Conservation (phyloP, 805 yeast species). For the Wickerhamiella vanderwaltii region DNA sequence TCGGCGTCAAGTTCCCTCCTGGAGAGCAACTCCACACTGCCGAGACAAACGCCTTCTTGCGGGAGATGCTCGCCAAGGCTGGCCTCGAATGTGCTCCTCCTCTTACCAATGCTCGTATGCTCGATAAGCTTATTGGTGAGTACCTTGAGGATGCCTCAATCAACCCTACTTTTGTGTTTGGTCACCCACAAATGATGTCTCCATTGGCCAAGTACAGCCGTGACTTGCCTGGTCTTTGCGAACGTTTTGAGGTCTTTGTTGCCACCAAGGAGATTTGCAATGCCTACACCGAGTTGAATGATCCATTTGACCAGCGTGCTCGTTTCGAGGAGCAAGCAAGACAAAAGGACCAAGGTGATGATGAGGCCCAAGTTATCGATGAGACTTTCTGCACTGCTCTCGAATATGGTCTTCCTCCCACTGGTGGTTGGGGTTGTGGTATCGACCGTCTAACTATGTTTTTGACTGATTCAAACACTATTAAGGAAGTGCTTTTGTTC, state of each 20-base stretch:
- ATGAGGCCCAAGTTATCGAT: slow-evolving; percentile 93
- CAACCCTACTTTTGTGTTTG: slow-evolving; percentile 95
- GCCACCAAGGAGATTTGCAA: slow-evolving; percentile 97
- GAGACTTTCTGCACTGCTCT: slow-evolving; percentile 95
- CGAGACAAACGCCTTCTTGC: slow-evolving; percentile 85
- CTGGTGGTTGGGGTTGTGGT: slow-evolving; percentile 99
- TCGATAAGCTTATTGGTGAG: slow-evolving; percentile 95
- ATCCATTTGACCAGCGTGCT: slow-evolving; percentile 95
- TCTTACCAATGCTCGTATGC: slow-evolving; percentile 95
- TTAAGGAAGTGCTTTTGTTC: slow-evolving; percentile 94
- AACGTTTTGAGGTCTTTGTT: slow-evolving; percentile 95
- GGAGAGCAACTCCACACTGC: slow-evolving; percentile 90
- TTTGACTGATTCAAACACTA: slow-evolving; percentile 89
- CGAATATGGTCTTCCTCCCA: slow-evolving; percentile 97
- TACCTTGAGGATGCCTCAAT: slow-evolving; percentile 78
- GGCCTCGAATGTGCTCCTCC: slow-evolving; percentile 84
- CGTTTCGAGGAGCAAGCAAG: slow-evolving; percentile 98
- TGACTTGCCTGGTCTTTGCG: slow-evolving; percentile 86
- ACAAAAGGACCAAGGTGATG: slow-evolving; percentile 98
- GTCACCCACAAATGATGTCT: slow-evolving; percentile 99
- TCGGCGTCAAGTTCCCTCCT: slow-evolving; percentile 82
- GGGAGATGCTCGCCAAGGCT: slow-evolving; percentile 61
- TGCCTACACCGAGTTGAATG: slow-evolving; percentile 97
- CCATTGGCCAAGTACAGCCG: slow-evolving; percentile 96
- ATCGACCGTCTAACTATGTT: slow-evolving; percentile 97